Evolutionary conservation across 1,284 basidiomycete genomes (phyloP).

Genomic region (Ceratobasidium theobromae): DNA sequence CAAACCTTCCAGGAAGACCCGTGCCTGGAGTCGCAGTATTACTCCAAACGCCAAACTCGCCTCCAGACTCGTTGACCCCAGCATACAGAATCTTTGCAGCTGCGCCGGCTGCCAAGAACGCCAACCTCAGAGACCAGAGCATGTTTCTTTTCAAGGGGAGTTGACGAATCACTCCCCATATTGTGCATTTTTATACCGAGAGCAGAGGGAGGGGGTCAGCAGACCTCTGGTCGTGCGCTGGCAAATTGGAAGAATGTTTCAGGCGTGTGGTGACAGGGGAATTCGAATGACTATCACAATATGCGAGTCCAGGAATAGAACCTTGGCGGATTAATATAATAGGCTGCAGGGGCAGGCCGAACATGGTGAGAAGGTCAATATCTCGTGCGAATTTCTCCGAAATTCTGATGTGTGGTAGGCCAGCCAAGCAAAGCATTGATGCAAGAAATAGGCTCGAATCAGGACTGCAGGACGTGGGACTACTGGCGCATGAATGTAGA

Average conservation of each 20-base stretch:
- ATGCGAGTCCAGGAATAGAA: not conserved
- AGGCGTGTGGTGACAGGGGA: no score
- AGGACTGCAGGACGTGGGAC: no score
- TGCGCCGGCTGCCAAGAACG: constrained; percentile 25
- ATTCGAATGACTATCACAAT: no score
- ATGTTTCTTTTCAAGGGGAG: not conserved
- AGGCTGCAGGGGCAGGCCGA: not conserved
- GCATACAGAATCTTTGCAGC: constrained; percentile 35
- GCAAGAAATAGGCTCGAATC: no score
- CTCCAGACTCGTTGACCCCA: constrained; percentile 36
- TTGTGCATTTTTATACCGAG: not conserved
- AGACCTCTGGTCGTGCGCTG: not conserved
- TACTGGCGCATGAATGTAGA: no score
- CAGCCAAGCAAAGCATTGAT: no score
- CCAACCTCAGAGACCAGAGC: constrained; percentile 13
- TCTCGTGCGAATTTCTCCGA: not conserved
- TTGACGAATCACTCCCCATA: not conserved
- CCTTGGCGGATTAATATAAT: not conserved
- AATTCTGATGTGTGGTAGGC: no score
- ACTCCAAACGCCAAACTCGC: constrained; percentile 34
- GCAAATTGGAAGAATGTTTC: not conserved
- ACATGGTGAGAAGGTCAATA: not conserved
- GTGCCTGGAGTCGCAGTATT: constrained; percentile 23
- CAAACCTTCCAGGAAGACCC: constrained; percentile 51
- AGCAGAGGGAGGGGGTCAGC: not conserved